Evolutionary conservation across 352 stramenopile genomes (phyloP).

Genomic region (Lagenidium sp.): DNA sequence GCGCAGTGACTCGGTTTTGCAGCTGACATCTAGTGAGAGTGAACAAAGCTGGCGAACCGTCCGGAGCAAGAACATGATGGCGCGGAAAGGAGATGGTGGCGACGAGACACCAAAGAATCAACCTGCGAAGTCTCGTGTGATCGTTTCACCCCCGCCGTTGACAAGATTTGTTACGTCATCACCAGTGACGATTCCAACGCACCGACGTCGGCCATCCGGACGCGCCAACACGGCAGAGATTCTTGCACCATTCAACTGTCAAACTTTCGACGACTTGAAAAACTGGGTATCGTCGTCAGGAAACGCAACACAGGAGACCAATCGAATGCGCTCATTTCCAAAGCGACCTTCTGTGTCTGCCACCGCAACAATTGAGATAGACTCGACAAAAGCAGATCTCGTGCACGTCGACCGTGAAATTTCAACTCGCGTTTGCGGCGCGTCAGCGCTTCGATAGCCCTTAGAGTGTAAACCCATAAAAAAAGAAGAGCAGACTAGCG

Average conservation of each 20-base stretch:
- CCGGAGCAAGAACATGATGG: slow-evolving; percentile 29
- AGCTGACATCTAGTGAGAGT: slow-evolving; percentile 16
- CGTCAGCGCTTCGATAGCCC: too few species aligned
- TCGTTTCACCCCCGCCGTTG: slow-evolving; percentile 22
- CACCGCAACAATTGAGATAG: too few species aligned
- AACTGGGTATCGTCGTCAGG: slow-evolving; percentile 1
- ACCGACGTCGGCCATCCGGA: slow-evolving; percentile 7
- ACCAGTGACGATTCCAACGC: not conserved
- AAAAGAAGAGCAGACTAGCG: too few species aligned
- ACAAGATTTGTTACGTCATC: not conserved
- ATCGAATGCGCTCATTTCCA: too few species aligned
- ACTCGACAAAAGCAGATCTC: too few species aligned
- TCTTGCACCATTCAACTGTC: slow-evolving; percentile 6
- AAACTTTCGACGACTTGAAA: slow-evolving; percentile 10
- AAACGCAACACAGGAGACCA: not conserved
- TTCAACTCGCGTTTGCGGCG: too few species aligned
- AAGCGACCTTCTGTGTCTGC: too few species aligned
- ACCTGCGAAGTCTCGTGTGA: slow-evolving; percentile 17
- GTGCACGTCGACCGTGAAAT: too few species aligned
- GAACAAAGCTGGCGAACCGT: slow-evolving; percentile 37
- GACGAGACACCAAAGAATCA: slow-evolving; percentile 18
- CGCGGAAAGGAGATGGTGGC: slow-evolving; percentile 23
- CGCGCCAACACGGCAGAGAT: slow-evolving; percentile 3
- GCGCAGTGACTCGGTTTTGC: slow-evolving; percentile 10
- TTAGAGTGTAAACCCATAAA: too few species aligned